These are phyloP conservation scores for Alternaria solani DNA, from an alignment of 2,329 filamentous ascomycete genomes.

Conservation along the genomic window DNA sequence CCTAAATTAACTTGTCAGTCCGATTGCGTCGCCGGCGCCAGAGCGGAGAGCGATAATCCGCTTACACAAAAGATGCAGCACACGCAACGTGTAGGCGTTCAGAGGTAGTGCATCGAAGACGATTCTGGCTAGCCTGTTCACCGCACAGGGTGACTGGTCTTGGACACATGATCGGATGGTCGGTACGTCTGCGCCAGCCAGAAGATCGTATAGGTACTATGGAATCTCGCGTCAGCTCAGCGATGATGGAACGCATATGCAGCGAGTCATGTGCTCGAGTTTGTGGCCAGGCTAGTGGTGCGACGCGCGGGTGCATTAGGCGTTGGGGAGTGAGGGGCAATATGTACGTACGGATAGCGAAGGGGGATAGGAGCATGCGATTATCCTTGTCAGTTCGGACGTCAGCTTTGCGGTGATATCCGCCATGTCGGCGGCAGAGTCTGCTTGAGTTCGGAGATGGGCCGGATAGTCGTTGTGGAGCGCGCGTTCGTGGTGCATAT, in stretches of 20 bases:
- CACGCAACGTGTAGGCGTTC: constrained; percentile 60
- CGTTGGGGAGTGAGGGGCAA: constrained; percentile 13
- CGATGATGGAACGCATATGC: constrained; percentile 21
- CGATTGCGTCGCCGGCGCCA: not conserved
- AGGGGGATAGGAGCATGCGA: constrained; percentile 60
- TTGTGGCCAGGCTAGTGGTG: constrained; percentile 14
- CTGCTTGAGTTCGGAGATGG: constrained; percentile 11
- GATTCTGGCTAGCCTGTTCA: constrained; percentile 52
- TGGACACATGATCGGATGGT: constrained; percentile 57
- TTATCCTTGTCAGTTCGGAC: constrained; percentile 57
- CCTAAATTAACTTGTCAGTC: constrained; percentile 36
- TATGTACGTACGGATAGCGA: constrained; percentile 58
- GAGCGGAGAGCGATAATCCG: constrained; percentile 6
- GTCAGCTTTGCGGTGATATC: constrained; percentile 38
- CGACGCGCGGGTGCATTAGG: constrained; percentile 17
- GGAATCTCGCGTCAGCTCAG: constrained; percentile 34
- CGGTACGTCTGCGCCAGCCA: constrained; percentile 41
- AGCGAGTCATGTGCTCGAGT: constrained; percentile 31
- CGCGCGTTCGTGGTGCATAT: constrained; percentile 7
- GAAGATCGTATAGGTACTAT: constrained; percentile 49
- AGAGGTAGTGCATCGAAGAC: constrained; percentile 61
- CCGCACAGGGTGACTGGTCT: constrained; percentile 58
- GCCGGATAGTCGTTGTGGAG: constrained; percentile 19
- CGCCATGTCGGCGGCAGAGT: constrained; percentile 23
- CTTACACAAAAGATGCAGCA: constrained; percentile 61